Base-by-base conservation (phyloP, 2,329 filamentous ascomycete genomes). In the Trichoderma oligosporum region DNA sequence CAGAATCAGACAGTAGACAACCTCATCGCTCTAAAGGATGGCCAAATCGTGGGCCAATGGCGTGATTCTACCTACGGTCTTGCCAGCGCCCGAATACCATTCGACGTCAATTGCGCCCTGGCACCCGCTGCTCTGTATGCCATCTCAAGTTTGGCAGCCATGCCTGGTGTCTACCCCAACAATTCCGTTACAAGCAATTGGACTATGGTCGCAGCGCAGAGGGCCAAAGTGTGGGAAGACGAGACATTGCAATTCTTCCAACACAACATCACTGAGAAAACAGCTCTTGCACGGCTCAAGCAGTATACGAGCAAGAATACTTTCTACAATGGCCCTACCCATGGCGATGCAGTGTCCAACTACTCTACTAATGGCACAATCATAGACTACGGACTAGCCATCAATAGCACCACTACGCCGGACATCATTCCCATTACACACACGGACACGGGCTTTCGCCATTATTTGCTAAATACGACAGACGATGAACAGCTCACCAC, bases 101-200 rank as follows among this genome's bases (percentile, higher is more conserved):
- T 83, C 64, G 79, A 86, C 60, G 83, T 87, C 22, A 87, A 87
- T 63, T 81, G 81, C 0, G 84, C 82, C 1, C 72, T 87, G 0
- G 81, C 80, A 0, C 84, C 85, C 0, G 83, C 84, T 2, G 83
- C 81, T 2, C 73, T 87, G 0, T 75, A 80, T 9, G 77, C 82
- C 2, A 84, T 87, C 35, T 76, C 79, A 2, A 72, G 74, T 0
- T 70, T 87, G 1, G 72, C 81, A 2, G 67, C 68, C 0, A 60
- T 54, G 53, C 70, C 73, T 0, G 79, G 77, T 1, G 75, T 84
- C 61, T 85, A 81, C 60, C 70, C 79, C 0, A 66, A 74, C 2
- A 74, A 79, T 54, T 52, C 74, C 0, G 16, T 35, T 9, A 60
- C 57, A 0, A 44, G 20, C 11, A 67, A 76, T 0, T 85, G 82